These are phyloP conservation scores for Dunaliella primolecta DNA, from an alignment of 139 green algal genomes.

Conservation along the genomic window DNA sequence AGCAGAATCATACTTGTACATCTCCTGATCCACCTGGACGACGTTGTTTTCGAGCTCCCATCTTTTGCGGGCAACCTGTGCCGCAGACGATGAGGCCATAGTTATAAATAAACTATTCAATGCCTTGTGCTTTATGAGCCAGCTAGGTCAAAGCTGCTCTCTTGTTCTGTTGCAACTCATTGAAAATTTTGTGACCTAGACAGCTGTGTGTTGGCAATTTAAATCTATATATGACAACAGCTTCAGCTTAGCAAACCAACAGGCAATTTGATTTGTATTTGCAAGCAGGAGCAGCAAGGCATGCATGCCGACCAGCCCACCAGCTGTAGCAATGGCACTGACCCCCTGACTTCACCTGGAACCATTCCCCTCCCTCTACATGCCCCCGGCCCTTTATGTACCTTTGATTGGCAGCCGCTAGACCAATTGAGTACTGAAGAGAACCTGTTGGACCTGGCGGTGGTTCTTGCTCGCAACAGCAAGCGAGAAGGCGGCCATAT, in stretches of 20 bases:
- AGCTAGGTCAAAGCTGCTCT: neutral
- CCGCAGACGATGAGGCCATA: neutral
- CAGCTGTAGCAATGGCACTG: neutral
- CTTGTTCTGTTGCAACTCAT: no score
- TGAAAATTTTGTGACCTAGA: no score
- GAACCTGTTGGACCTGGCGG: neutral
- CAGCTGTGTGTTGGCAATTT: neutral
- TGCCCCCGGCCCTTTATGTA: neutral
- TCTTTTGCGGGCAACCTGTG: constrained; percentile 40
- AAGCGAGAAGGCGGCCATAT: neutral
- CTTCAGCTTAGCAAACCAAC: neutral
- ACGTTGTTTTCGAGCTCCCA: constrained; percentile 97
- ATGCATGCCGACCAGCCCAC: no score
- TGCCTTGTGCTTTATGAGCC: neutral
- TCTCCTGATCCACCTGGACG: constrained; percentile 56
- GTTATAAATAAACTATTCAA: neutral
- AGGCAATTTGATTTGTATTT: neutral
- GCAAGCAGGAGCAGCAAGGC: neutral
- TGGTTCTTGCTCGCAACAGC: neutral
- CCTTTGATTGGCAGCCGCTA: neutral
- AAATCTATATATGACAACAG: neutral
- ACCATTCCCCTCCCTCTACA: neutral
- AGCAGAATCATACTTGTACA: constrained; percentile 75
- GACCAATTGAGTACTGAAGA: neutral
- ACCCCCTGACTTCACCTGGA: no score